Conservation (phyloP, 768 basidiomycete species). For the Austroboletus eburneus region DNA sequence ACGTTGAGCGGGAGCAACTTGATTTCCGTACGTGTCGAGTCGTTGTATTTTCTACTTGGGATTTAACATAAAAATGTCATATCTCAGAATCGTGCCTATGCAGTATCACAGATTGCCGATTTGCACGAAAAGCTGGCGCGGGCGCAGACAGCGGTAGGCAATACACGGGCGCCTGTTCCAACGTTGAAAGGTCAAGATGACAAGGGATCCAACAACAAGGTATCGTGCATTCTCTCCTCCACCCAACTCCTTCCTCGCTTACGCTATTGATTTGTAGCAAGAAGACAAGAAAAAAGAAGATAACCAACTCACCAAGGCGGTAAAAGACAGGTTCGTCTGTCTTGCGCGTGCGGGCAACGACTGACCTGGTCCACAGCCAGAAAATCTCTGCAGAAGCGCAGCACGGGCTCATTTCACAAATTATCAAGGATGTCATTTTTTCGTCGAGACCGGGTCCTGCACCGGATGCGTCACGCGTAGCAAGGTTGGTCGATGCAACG, state of each 20-base stretch:
- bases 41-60: no score
- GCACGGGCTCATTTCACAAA: conserved; percentile 89
- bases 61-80: background rate
- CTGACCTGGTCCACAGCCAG: conserved; percentile 44
- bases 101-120: conserved; percentile 87
- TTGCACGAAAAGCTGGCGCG: conserved; percentile 85
- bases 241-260: background rate
- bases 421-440: conserved; percentile 91
- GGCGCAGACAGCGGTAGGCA: conserved; percentile 54
- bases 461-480: conserved; percentile 19
- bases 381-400: conserved; percentile 90
- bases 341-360: background rate
- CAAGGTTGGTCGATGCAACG: conserved; percentile 34
- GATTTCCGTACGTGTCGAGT: conserved; percentile 72
- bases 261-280: conserved; percentile 23
- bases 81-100: conserved; percentile 85
- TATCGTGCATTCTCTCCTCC: conserved; percentile 15
- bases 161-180: conserved; percentile 57
- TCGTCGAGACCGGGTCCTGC: conserved; percentile 43
- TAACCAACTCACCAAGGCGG: conserved; percentile 81
- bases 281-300: conserved; percentile 86
- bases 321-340: conserved; percentile 72
- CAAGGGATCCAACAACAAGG: conserved; percentile 38
- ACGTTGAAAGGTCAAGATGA: conserved; percentile 50
- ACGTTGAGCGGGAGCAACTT: conserved; percentile 91